phyloP scores from a whole-genome alignment of 805 yeast genomes.

The Tetrapisispora phaffii region DNA sequence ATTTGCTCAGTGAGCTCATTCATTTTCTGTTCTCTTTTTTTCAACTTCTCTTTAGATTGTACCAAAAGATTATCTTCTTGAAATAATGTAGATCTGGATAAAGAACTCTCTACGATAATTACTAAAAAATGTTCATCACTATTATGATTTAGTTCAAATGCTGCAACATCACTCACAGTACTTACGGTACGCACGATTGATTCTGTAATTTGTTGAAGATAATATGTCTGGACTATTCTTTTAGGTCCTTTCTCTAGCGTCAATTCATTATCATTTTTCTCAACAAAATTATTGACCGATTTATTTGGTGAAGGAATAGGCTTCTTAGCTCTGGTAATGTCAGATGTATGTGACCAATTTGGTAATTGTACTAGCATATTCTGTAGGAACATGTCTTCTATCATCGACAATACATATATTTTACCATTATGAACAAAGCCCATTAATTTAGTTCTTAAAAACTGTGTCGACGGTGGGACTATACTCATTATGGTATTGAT shows the following conservation, averaged over 20 bases:
- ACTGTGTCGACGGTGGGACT: conserved; percentile 29
- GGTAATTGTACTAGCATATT: conserved; percentile 27
- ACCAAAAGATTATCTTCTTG: conserved; percentile 6
- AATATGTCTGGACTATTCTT: conserved; percentile 40
- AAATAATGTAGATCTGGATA: conserved; percentile 28
- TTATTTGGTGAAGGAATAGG: background rate
- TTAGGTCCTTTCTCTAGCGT: conserved; percentile 2
- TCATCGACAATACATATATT: conserved; percentile 76
- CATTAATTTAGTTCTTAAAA: conserved; percentile 79
- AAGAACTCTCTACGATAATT: conserved; percentile 68
- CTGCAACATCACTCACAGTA: conserved; percentile 79
- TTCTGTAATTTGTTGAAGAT: conserved; percentile 77
- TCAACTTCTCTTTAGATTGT: conserved; percentile 11
- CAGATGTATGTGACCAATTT: conserved; percentile 30
- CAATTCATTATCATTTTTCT: background rate
- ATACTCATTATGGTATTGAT: conserved; percentile 22
- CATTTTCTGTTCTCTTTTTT: conserved; percentile 20
- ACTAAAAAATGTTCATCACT: conserved; percentile 71
- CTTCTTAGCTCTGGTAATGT: conserved; percentile 15
- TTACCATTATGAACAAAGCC: conserved; percentile 86
- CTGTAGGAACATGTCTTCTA: conserved; percentile 86
- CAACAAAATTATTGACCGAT: background rate
- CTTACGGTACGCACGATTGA: conserved; percentile 75
- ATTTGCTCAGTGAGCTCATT: conserved; percentile 28
- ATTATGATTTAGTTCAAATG: conserved; percentile 51